phyloP scores from a whole-genome alignment of 768 basidiomycete genomes.

The Ramaria sp. region DNA sequence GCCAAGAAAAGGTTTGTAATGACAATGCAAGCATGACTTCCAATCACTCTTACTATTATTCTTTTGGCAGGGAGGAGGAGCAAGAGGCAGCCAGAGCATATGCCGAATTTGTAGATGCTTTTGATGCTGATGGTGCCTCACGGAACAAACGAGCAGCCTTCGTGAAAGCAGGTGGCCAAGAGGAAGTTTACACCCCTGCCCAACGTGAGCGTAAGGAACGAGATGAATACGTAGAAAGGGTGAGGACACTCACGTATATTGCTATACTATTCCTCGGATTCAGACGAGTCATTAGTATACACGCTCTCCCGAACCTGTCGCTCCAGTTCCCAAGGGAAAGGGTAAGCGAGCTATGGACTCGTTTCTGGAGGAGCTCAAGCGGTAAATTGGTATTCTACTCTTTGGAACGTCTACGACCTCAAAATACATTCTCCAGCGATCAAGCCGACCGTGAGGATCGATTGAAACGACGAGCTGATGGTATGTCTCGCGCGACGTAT shows the following conservation, averaged over 20 bases:
- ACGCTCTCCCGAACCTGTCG: slow-evolving; percentile 44
- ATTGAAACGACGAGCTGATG: slow-evolving; percentile 55
- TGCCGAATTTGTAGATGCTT: slow-evolving; percentile 76
- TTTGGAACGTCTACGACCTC: not conserved
- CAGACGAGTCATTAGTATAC: slow-evolving; percentile 25
- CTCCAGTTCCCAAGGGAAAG: slow-evolving; percentile 54
- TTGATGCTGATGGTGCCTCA: slow-evolving; percentile 57
- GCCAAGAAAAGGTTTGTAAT: slow-evolving; percentile 54
- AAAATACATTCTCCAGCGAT: slow-evolving; percentile 44
- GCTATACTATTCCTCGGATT: not conserved
- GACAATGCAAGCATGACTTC: slow-evolving; percentile 15
- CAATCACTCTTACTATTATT: not conserved
- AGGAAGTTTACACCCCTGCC: slow-evolving; percentile 32
- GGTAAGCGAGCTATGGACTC: slow-evolving; percentile 95
- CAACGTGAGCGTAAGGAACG: slow-evolving; percentile 19
- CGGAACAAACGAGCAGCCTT: slow-evolving; percentile 48
- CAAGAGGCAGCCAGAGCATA: slow-evolving; percentile 69
- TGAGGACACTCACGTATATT: slow-evolving; percentile 10
- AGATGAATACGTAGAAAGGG: slow-evolving; percentile 24
- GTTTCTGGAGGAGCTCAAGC: slow-evolving; percentile 94
- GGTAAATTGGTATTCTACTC: slow-evolving; percentile 30
- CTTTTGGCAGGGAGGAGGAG: slow-evolving; percentile 49
- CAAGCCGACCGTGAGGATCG: slow-evolving; percentile 87
- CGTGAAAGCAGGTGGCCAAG: slow-evolving; percentile 47
- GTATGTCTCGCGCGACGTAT: not conserved